Conservation (phyloP, 176 grass and related monocot species). For the Oryza longistaminata region DNA sequence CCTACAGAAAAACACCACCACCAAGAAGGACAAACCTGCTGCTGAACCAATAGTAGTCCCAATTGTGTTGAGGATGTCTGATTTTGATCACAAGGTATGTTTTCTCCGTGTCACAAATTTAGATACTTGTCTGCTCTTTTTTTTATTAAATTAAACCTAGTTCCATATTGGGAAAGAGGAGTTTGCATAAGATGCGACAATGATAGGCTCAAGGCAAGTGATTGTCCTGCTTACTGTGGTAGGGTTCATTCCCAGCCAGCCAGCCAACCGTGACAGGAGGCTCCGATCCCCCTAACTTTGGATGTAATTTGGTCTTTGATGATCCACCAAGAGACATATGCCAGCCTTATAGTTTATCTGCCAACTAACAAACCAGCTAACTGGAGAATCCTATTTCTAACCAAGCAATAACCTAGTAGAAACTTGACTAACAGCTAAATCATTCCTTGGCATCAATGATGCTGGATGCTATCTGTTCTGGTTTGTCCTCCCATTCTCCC, state of each 20-base stretch:
- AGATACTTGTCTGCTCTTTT: constrained; percentile 18
- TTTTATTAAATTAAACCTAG: not conserved
- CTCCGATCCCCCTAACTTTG: too few species aligned
- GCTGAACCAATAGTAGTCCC: constrained; percentile 83
- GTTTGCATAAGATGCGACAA: not conserved
- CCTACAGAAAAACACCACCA: constrained; percentile 36
- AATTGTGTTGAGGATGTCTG: constrained; percentile 93
- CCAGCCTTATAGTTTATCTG: not conserved
- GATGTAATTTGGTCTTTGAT: not conserved
- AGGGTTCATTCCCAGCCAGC: too few species aligned
- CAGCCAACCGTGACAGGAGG: too few species aligned
- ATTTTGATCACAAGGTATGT: constrained; percentile 97
- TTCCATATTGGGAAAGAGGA: not conserved
- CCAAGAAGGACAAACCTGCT: constrained; percentile 68
- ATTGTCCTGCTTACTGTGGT: not conserved
- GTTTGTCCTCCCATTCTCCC: not conserved
- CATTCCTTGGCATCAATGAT: not conserved
- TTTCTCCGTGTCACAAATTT: constrained; percentile 23
- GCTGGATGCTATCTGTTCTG: not conserved
- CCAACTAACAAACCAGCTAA: not conserved
- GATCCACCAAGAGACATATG: not conserved
- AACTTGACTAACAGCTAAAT: not conserved
- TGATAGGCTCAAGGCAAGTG: not conserved
- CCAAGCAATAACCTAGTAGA: not conserved
- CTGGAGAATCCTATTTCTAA: not conserved